These are phyloP conservation scores for Zasmidium citrigriseum DNA, from an alignment of 2,329 filamentous ascomycete genomes.

Conservation along the genomic window DNA sequence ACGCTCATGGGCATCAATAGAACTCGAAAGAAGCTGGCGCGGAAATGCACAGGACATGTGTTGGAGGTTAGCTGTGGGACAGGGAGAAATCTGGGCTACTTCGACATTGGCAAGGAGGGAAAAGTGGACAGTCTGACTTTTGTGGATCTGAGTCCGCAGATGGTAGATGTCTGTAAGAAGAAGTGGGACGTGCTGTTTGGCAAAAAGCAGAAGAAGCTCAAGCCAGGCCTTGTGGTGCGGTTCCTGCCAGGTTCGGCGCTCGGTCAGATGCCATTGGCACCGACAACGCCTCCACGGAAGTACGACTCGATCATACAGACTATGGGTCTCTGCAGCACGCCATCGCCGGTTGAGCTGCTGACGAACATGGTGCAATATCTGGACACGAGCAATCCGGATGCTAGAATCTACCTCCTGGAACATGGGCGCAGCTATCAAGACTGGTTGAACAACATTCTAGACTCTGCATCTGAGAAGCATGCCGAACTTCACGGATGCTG, in stretches of 20 bases:
- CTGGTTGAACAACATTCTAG: slow-evolving; percentile 51
- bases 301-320: slow-evolving; percentile 55
- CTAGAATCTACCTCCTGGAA: slow-evolving; percentile 51
- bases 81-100: slow-evolving; percentile 51
- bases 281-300: slow-evolving; percentile 31
- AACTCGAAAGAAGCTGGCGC: slow-evolving; percentile 43
- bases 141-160: slow-evolving; percentile 49
- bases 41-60: slow-evolving; percentile 47
- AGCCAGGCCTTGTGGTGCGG: slow-evolving; percentile 27
- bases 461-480: slow-evolving; percentile 48
- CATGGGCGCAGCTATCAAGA: slow-evolving; percentile 51
- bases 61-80: slow-evolving; percentile 53
- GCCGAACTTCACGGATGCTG: slow-evolving; percentile 53
- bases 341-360: slow-evolving; percentile 46
- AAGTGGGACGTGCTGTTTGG: slow-evolving; percentile 48
- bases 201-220: slow-evolving; percentile 17
- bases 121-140: slow-evolving; percentile 47
- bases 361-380: slow-evolving; percentile 44
- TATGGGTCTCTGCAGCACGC: slow-evolving; percentile 54
- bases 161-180: slow-evolving; percentile 50
- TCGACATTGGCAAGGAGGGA: slow-evolving; percentile 29
- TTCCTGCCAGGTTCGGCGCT: slow-evolving; percentile 49
- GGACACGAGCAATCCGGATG: slow-evolving; percentile 43
- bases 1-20: slow-evolving; percentile 43
- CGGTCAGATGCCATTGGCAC: slow-evolving; percentile 45